Evolutionary conservation across 1,284 basidiomycete genomes (phyloP).

Genomic region (Leccinum subatratum): DNA sequence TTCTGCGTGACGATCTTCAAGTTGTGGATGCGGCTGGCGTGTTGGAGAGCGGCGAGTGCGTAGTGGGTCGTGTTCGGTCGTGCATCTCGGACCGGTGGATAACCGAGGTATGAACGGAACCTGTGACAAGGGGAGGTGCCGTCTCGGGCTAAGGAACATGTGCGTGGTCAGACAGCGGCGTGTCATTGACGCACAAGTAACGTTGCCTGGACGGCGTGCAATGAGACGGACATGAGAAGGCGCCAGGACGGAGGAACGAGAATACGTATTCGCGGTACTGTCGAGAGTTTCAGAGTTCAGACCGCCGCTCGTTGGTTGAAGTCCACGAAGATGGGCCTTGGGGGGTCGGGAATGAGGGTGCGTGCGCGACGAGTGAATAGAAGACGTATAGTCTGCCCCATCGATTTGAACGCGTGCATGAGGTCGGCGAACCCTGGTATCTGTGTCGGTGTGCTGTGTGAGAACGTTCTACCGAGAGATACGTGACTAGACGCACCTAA

Average conservation of each 20-base stretch:
- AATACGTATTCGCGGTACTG: conserved; percentile 67
- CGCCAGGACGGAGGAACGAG: neutral
- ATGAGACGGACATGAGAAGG: conserved; percentile 9
- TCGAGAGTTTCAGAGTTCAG: conserved; percentile 15
- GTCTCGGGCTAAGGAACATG: neutral
- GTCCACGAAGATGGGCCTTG: conserved; percentile 53
- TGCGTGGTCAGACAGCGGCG: neutral
- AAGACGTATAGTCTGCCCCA: too few species aligned
- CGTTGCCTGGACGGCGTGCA: conserved; percentile 51
- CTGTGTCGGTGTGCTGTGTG: too few species aligned
- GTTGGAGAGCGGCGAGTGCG: conserved; percentile 76
- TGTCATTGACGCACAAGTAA: conserved; percentile 56
- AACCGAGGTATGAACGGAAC: conserved; percentile 83
- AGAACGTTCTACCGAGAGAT: too few species aligned
- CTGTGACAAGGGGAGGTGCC: conserved; percentile 31
- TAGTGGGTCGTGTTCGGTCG: conserved; percentile 85
- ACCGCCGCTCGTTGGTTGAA: neutral
- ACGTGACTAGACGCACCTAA: too few species aligned
- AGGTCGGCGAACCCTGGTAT: too few species aligned
- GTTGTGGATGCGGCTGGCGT: conserved; percentile 57
- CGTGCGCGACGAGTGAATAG: neutral
- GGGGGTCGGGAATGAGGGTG: conserved; percentile 1
- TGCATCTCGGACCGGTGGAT: conserved; percentile 74
- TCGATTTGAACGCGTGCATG: too few species aligned
- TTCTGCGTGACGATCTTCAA: conserved; percentile 90